Base-by-base conservation (phyloP, 768 basidiomycete species). In the Pleurotus tuoliensis region DNA sequence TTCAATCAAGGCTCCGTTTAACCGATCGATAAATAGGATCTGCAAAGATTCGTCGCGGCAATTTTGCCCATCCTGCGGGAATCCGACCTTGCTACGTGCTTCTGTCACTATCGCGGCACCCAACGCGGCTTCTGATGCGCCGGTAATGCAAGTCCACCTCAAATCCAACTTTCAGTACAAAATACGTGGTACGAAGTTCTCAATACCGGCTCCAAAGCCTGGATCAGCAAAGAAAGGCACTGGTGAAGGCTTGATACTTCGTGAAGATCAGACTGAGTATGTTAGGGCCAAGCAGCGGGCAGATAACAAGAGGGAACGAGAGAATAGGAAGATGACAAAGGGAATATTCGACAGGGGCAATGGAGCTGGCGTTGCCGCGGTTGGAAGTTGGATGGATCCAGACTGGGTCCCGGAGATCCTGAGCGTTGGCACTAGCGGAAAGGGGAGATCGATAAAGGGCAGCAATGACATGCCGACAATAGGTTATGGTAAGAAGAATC, bases 61-160 rank as follows among this genome's bases (percentile, higher is more conserved):
- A 64, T 99, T 99, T 76, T 99, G 97, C 68, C 96, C 97, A 1
- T 92, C 94, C 8, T 99, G 97, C 66, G 97, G 97, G 43, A 95
- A 94, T 64, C 81, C 94, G 0, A 91, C 96, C 1, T 79, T 99
- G 12, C 70, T 97, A 49, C 89, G 97, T 58, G 88, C 92, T 1
- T 95, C 94, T 3, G 92, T 98, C 24, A 96, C 96, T 2, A 80
- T 94, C 39, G 78, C 87, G 8, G 79, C 85, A 1, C 84, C 89
- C 0, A 76, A 72, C 45, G 83, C 88, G 15, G 72, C 80, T 39
- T 69, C 76, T n/a, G 74, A 83, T 64, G 75, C 83, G 2, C 87
- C 88, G 1, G 77, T 73, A 12, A 84, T 95, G 81, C 83, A 92
- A 69, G 79, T 99, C 3, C 96, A 99, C 73, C 84, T 99, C 50